Base-by-base conservation (phyloP, 306 rosid genomes). In the Fagus crenata region DNA sequence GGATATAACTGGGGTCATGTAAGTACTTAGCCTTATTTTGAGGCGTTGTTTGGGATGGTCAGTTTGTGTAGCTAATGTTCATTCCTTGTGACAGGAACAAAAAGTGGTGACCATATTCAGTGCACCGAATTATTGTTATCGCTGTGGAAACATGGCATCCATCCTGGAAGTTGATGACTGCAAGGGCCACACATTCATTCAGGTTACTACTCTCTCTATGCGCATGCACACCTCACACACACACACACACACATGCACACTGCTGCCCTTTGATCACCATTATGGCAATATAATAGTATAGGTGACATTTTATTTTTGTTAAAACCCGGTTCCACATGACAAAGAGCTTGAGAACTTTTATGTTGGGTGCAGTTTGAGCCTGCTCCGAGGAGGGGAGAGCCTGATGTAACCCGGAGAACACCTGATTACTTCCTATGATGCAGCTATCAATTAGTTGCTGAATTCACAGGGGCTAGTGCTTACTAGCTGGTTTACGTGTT, bases 361-460 rank as follows among this genome's bases (percentile, higher is more conserved):
- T 67, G 59, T 49, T 41, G 54, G 36, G 49, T 84, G 69, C 98
- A 93, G 97, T 93, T 93, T 81, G 97, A 93, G 87, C 97, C 97
- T 28, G 97, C 98, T 74, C 98, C 98, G 14, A 93, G 98, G 91
- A 91, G 98, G 85, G 97, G 98, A 74, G 98, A 91, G 78, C 98
- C 98, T 46, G 98, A 93, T 77, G 97, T 91, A 67, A 90, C 97
- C 56, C 83, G 98, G 82, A 90, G 97, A 87, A 91, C 98, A 65
- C 98, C 97, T 53, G 96, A 93, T 82, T 91, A 93, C 77, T 93
- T 93, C 89, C 90, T 91, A 82, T 93, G 86, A 91, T 78, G 61
- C 72, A 51, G 49, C 72, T 37, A 53, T 63, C 49, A 56, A 69
- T 51, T 81, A 75, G 86, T 76, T 60, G 88, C 88, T 63, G 81